Percentiles rank a stretch among this genome's conserved stretches.
These are phyloP conservation scores for Phytophthora tubulina DNA, from an alignment of 352 stramenopile species.

Conservation along the genomic window DNA sequence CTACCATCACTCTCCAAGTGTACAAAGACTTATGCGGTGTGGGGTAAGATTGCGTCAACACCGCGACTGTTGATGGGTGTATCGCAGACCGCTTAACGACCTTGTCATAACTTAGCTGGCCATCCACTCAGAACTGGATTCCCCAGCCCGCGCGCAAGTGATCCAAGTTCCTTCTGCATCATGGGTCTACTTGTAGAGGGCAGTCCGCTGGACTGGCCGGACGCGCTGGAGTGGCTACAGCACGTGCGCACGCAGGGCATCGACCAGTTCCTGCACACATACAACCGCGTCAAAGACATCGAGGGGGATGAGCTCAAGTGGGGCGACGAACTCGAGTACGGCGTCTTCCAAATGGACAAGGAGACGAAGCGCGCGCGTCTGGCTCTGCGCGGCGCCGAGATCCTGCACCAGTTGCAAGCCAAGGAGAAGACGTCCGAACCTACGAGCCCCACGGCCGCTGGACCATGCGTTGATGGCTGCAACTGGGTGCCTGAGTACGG, in stretches of 20 bases:
- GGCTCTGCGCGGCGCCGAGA: conserved; percentile 94
- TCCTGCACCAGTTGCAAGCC: conserved; percentile 93
- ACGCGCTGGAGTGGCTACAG: conserved; percentile 95
- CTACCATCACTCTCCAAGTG: no score
- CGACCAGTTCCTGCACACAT: conserved; percentile 98
- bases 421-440: conserved; percentile 80
- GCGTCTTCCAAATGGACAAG: conserved; percentile 96
- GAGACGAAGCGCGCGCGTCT: conserved; percentile 89
- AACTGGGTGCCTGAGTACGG: conserved; percentile 99
- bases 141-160: conserved; percentile 20
- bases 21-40: no score
- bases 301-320: conserved; percentile 96
- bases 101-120: no score
- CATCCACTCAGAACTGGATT: conserved; percentile 22
- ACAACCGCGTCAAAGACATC: conserved; percentile 96
- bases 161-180: not conserved
- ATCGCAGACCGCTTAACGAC: no score
- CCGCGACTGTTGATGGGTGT: no score
- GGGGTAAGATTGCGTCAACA: no score
- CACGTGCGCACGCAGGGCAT: conserved; percentile 97
- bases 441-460: conserved; percentile 10
- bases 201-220: conserved; percentile 95
- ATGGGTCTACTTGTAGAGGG: conserved; percentile 93
- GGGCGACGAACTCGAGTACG: conserved; percentile 99
- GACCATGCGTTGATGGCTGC: conserved; percentile 88